Conservation (phyloP, 2,329 filamentous ascomycete genomes). For the Metarhizium sp. region DNA sequence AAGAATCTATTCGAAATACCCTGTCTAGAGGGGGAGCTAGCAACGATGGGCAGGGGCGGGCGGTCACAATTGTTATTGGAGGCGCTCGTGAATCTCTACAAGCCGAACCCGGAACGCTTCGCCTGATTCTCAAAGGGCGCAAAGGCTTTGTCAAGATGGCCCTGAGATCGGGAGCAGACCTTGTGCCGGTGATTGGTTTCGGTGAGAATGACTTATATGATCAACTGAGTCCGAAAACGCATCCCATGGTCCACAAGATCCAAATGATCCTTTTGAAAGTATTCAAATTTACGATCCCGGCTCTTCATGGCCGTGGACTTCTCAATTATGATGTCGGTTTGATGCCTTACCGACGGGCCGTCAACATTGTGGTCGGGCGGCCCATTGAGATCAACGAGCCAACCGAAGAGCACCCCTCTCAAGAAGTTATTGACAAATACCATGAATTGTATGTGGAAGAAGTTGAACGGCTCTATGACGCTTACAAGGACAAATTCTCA, state of each 20-base stretch:
- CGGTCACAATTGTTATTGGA: constrained; percentile 90
- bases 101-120: constrained; percentile 67
- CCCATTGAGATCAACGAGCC: constrained; percentile 63
- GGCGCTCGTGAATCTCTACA: constrained; percentile 89
- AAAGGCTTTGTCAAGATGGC: constrained; percentile 95
- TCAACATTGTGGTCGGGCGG: constrained; percentile 83
- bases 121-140: constrained; percentile 70
- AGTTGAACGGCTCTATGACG: constrained; percentile 62
- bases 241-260: constrained; percentile 69
- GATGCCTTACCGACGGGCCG: constrained; percentile 81
- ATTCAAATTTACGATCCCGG: constrained; percentile 85
- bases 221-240: constrained; percentile 66
- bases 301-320: constrained; percentile 82
- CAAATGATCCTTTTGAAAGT: constrained; percentile 79
- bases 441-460: constrained; percentile 73
- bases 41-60: constrained; percentile 80
- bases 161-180: constrained; percentile 80
- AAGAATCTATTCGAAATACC: constrained; percentile 84
- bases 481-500: constrained; percentile 70
- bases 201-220: constrained; percentile 96
- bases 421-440: constrained; percentile 69
- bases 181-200: constrained; percentile 86
- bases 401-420: constrained; percentile 50
- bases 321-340: constrained; percentile 98
- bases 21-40: constrained; percentile 71